Conservation (phyloP, 139 green algal species). For the Chlorella sp. region DNA sequence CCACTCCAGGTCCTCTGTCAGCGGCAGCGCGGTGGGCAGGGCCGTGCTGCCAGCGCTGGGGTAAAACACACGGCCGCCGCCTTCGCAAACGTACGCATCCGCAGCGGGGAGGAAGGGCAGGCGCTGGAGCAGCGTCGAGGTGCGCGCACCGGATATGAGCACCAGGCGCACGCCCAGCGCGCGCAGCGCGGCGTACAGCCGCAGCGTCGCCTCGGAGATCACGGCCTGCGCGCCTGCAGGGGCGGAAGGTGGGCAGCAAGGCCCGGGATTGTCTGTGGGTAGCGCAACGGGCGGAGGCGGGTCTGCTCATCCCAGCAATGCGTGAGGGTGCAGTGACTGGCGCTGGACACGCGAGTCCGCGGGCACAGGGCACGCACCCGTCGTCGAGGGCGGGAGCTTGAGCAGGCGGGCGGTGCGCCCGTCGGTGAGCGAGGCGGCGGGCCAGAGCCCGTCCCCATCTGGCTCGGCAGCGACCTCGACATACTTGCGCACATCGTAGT, state of each 20-base stretch:
- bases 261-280: neutral
- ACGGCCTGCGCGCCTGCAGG: conserved; percentile 26
- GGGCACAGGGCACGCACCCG: neutral
- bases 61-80: conserved; percentile 76
- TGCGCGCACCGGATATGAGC: conserved; percentile 58
- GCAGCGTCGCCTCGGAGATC: conserved; percentile 27
- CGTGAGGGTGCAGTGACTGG: neutral
- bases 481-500: conserved; percentile 21
- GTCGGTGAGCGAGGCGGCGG: conserved; percentile 1
- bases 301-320: neutral
- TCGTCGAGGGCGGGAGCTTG: conserved; percentile 6
- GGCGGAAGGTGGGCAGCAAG: neutral
- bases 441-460: neutral
- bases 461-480: neutral
- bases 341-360: neutral
- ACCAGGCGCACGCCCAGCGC: conserved; percentile 20
- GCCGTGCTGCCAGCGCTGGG: conserved; percentile 29
- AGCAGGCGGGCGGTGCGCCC: neutral
- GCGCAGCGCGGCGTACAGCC: conserved; percentile 24
- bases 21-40: conserved; percentile 46
- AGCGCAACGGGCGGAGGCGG: neutral
- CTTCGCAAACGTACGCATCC: conserved; percentile 80
- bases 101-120: conserved; percentile 75
- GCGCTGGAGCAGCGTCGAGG: conserved; percentile 74
- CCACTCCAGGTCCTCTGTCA: conserved; percentile 71